Evolutionary conservation across 805 yeast species (phyloP).

Genomic region (Wickerhamomyces ciferrii): DNA sequence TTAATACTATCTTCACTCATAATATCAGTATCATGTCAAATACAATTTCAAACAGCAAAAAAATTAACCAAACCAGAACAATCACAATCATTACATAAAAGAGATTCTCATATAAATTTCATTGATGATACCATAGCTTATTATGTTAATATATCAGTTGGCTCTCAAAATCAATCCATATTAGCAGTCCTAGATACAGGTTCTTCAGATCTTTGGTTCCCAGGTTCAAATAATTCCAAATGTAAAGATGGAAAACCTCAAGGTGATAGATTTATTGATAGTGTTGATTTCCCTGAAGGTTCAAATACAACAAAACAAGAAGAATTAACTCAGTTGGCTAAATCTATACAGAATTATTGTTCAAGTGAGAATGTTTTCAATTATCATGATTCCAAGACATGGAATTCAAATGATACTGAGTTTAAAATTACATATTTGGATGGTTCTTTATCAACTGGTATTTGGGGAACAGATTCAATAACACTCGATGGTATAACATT

Average conservation of each 20-base stretch:
- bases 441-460: conserved; percentile 42
- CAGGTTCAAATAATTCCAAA: conserved; percentile 21
- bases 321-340: neutral
- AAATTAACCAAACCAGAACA: neutral
- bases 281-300: neutral
- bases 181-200: conserved; percentile 29
- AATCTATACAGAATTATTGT: conserved; percentile 1
- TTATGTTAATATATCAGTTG: conserved; percentile 2
- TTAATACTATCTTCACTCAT: neutral
- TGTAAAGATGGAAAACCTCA: conserved; percentile 11
- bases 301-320: neutral
- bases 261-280: neutral
- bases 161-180: conserved; percentile 14
- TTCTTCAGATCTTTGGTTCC: conserved; percentile 30
- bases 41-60: neutral
- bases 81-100: neutral
- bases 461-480: conserved; percentile 61
- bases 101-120: neutral
- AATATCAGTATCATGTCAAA: neutral
- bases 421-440: conserved; percentile 44
- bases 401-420: conserved; percentile 19
- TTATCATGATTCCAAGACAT: conserved; percentile 16
- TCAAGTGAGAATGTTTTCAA: conserved; percentile 15
- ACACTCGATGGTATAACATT: conserved; percentile 41
- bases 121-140: neutral